Evolutionary conservation across 2,329 filamentous ascomycete genomes (phyloP).

Genomic region (Trichoderma citrinoviride): DNA sequence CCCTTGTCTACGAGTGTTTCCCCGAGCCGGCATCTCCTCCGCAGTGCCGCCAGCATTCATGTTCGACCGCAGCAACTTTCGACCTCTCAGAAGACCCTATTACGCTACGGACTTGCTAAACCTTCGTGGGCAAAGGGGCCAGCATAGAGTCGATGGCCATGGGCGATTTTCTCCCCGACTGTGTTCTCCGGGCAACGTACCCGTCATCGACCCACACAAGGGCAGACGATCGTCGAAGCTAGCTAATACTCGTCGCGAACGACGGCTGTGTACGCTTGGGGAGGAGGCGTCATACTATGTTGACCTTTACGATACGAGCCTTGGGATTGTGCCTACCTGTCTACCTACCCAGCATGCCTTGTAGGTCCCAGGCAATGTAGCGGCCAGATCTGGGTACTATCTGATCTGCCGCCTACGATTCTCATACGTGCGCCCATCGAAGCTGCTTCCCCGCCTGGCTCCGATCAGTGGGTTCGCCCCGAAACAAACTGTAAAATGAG

Average conservation of each 20-base stretch:
- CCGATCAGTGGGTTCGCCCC: background rate
- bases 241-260: background rate
- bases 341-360: background rate
- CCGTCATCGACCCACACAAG: background rate
- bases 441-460: background rate
- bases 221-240: background rate
- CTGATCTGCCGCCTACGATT: background rate
- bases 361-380: too few species aligned
- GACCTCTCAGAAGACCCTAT: constrained; percentile 1
- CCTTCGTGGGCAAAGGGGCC: background rate
- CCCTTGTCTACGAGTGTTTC: background rate
- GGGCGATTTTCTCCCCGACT: background rate
- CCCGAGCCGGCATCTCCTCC: background rate
- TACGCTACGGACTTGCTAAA: too few species aligned
- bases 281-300: background rate
- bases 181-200: background rate
- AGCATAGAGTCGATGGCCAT: background rate
- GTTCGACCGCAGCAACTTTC: background rate
- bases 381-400: background rate
- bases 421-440: background rate
- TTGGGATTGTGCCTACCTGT: background rate
- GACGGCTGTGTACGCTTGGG: background rate
- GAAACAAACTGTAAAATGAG: background rate
- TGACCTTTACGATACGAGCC: too few species aligned
- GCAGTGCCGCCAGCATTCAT: background rate